These are phyloP conservation scores for Solanum sparsipilum DNA, from an alignment of 257 asterid species.

Conservation along the genomic window DNA sequence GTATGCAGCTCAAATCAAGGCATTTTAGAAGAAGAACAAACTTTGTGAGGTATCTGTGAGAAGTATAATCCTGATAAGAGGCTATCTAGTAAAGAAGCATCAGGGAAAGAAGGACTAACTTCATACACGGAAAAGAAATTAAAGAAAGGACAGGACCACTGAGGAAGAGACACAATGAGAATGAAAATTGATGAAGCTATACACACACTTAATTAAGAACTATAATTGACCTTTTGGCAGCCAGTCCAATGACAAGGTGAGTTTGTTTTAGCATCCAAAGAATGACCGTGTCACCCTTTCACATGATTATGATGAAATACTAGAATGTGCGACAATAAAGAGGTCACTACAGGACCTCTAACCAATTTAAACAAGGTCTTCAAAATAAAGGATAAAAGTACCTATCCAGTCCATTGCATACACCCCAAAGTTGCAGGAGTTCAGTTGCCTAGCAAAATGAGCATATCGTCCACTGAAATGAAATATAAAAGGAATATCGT, in stretches of 20 bases:
- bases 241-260: background rate
- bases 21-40: background rate
- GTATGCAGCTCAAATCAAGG: background rate
- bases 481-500: background rate
- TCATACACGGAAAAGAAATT: background rate
- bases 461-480: slow-evolving; percentile 80
- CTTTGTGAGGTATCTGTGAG: background rate
- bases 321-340: background rate
- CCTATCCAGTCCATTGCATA: slow-evolving; percentile 99
- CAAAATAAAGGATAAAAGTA: slow-evolving; percentile 7
- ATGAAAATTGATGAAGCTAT: background rate
- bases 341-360: background rate
- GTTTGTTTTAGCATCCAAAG: background rate
- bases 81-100: background rate
- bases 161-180: background rate
- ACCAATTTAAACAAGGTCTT: background rate
- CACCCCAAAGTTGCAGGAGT: slow-evolving; percentile 70
- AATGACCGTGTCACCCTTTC: background rate
- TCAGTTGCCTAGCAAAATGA: slow-evolving; percentile 72
- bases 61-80: background rate
- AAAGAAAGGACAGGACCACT: background rate
- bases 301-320: background rate
- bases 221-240: background rate
- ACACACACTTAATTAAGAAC: background rate
- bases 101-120: background rate